A percentile compares a stretch with the other conserved stretches of the same genome.
These are phyloP conservation scores for Piromyces finnis DNA, from an alignment of 192 early-diverging fungal genomes.

Conservation along the genomic window DNA sequence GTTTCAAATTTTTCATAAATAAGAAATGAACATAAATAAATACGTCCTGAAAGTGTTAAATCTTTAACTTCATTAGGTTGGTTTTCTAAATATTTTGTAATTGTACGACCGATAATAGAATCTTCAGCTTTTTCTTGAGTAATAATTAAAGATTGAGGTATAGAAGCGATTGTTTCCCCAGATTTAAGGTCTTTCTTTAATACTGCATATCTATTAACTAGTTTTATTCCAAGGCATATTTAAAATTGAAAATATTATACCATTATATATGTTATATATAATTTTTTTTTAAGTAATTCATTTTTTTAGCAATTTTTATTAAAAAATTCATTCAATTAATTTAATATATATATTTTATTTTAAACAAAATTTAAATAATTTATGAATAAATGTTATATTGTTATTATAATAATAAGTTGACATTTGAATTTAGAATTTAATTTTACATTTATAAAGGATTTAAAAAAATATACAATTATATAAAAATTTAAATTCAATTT, in stretches of 20 bases:
- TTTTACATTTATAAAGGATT: no score
- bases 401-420: no score
- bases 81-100: background rate
- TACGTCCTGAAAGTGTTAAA: background rate
- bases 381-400: no score
- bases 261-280: no score
- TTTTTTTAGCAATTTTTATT: no score
- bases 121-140: background rate
- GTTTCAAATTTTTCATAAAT: background rate
- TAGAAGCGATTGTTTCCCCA: background rate
- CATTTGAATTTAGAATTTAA: no score
- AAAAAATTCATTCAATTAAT: no score
- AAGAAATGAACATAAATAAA: background rate
- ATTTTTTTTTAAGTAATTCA: no score
- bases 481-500: no score
- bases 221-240: background rate
- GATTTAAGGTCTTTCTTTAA: background rate
- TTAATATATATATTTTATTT: no score
- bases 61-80: background rate
- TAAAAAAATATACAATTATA: no score
- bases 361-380: no score
- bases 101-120: background rate
- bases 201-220: background rate
- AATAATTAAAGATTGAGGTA: background rate
- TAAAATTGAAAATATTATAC: background rate